Evolutionary conservation across 257 asterid genomes (phyloP).

Genomic region (Nicotiana paniculata): DNA sequence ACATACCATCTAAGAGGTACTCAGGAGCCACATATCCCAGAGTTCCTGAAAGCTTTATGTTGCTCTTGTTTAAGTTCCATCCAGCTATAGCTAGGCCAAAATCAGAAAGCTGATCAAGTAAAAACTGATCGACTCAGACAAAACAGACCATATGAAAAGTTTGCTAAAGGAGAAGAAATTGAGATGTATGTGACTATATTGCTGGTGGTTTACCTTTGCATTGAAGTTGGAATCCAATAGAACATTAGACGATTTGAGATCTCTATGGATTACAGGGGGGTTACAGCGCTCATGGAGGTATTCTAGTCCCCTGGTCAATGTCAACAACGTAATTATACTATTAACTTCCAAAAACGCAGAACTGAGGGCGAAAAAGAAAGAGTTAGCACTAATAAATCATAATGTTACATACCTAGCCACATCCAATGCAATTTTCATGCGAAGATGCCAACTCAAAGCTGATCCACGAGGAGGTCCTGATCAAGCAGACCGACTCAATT

Average conservation of each 20-base stretch:
- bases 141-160: background rate
- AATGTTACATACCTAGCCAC: conserved; percentile 59
- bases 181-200: background rate
- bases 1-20: conserved; percentile 73
- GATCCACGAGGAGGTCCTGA: conserved; percentile 69
- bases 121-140: background rate
- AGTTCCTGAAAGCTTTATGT: conserved; percentile 77
- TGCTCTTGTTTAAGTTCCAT: conserved; percentile 49
- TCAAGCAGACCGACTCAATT: background rate
- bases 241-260: conserved; percentile 82
- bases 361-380: background rate
- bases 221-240: conserved; percentile 73
- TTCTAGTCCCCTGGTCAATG: conserved; percentile 70
- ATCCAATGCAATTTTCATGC: conserved; percentile 93
- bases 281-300: conserved; percentile 79
- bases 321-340: background rate
- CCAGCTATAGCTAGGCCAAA: conserved; percentile 78
- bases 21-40: conserved; percentile 91
- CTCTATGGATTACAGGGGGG: conserved; percentile 86
- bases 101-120: conserved; percentile 62
- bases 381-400: background rate
- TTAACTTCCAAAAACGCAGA: background rate
- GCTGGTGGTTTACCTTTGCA: conserved; percentile 56
- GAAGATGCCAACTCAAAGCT: conserved; percentile 69
- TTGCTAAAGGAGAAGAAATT: background rate